Conservation (phyloP, 2,329 filamentous ascomycete genomes). For the Knufia petricola region DNA sequence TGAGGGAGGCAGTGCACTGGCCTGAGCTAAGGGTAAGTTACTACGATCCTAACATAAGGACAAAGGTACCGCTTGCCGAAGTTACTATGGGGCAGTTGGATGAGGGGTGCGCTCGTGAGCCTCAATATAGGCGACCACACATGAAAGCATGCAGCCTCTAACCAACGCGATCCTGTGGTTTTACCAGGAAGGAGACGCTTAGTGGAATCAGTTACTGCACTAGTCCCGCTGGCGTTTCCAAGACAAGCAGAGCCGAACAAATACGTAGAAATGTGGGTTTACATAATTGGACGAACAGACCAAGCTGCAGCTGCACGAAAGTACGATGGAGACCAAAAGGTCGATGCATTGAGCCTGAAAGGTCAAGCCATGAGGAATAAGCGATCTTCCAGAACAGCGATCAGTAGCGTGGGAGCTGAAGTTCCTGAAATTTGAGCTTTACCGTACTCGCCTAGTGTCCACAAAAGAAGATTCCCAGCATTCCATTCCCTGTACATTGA, state of each 20-base stretch:
- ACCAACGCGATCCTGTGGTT: no score
- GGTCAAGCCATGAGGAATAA: background rate
- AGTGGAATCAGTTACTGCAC: background rate
- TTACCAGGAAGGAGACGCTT: background rate
- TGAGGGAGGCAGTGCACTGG: slow-evolving; percentile 3
- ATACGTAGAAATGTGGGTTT: background rate
- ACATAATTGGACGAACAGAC: background rate
- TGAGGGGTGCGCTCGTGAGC: background rate
- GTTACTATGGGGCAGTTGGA: background rate
- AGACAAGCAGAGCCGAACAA: background rate
- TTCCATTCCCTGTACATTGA: no score
- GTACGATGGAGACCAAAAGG: slow-evolving; percentile 1
- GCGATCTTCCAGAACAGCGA: no score
- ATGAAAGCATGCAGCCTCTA: background rate
- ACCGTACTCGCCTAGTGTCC: no score
- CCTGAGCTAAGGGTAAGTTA: background rate
- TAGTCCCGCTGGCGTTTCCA: background rate
- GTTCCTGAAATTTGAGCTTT: no score
- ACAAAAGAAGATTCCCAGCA: no score
- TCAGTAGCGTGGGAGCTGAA: no score
- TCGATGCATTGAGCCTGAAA: background rate
- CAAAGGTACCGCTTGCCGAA: background rate
- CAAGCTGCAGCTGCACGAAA: background rate
- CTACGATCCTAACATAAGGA: background rate
- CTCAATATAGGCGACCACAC: background rate